These are phyloP conservation scores for Calamus simplicifolius DNA, from an alignment of 176 grass and related monocot genomes.

Conservation along the genomic window DNA sequence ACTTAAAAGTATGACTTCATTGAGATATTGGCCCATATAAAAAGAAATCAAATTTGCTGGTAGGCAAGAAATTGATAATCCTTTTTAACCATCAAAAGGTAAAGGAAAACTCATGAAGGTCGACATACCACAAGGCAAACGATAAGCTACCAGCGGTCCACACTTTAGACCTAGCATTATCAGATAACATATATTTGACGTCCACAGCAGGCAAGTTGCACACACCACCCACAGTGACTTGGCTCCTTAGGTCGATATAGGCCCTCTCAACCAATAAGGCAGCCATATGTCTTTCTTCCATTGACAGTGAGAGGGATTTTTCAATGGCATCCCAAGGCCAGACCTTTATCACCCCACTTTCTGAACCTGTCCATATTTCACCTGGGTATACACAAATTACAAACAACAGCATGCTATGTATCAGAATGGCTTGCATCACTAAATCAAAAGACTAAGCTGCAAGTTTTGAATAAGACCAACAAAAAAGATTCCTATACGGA, in stretches of 20 bases:
- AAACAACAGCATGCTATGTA: slow-evolving; percentile 27
- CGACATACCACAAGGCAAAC: slow-evolving; percentile 83
- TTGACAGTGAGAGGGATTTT: slow-evolving; percentile 69
- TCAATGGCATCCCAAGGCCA: slow-evolving; percentile 89
- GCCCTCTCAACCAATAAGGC: slow-evolving; percentile 79
- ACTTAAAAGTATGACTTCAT: too few species aligned
- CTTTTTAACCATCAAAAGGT: too few species aligned
- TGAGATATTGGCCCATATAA: too few species aligned
- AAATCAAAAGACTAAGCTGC: too few species aligned
- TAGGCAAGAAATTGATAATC: too few species aligned
- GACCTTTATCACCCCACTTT: slow-evolving; percentile 69
- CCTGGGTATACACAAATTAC: slow-evolving; percentile 41
- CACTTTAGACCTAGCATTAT: slow-evolving; percentile 67
- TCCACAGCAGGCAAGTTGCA: slow-evolving; percentile 71
- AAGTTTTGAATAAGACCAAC: too few species aligned
- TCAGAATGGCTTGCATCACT: too few species aligned
- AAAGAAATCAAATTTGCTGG: too few species aligned
- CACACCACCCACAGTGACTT: slow-evolving; percentile 67
- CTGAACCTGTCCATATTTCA: slow-evolving; percentile 94
- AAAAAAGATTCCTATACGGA: too few species aligned
- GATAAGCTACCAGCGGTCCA: slow-evolving; percentile 72
- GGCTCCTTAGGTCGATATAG: slow-evolving; percentile 73
- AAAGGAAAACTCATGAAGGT: neutral
- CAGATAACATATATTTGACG: slow-evolving; percentile 65
- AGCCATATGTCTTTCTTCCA: slow-evolving; percentile 88